These are phyloP conservation scores for Tulasnella sp. DNA, from an alignment of 768 basidiomycete genomes.

Conservation along the genomic window DNA sequence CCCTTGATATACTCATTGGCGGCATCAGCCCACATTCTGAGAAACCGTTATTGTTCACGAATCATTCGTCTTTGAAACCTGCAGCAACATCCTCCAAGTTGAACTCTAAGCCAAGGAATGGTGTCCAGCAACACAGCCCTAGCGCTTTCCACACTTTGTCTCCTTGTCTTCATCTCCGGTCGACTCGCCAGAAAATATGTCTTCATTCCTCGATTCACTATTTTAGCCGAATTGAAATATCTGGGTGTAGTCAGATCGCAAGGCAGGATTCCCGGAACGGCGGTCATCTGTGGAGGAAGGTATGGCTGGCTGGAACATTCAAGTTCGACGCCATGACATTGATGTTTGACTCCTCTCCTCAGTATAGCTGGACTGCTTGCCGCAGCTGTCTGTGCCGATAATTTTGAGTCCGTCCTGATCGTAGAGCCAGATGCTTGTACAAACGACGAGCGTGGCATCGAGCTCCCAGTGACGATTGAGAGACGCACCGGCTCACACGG, in stretches of 20 bases:
- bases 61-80: too few relatives aligned
- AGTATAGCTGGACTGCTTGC: constrained; percentile 9
- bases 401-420: constrained; percentile 9
- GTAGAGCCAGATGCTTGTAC: constrained; percentile 11
- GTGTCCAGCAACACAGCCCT: too few relatives aligned
- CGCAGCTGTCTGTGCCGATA: constrained; percentile 10
- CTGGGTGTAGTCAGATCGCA: neutral
- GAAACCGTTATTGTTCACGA: too few relatives aligned
- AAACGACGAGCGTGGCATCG: neutral
- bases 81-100: too few relatives aligned
- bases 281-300: constrained; percentile 12
- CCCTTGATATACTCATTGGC: too few relatives aligned
- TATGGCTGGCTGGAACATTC: neutral
- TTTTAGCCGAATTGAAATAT: neutral
- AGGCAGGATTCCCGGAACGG: constrained; percentile 3
- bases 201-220: neutral
- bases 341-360: neutral
- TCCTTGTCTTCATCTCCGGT: too few relatives aligned
- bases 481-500: neutral
- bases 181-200: neutral
- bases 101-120: too few relatives aligned
- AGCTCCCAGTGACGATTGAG: neutral
- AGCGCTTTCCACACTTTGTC: too few relatives aligned
- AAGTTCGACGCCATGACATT: neutral
- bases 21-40: too few relatives aligned